These are phyloP conservation scores for Pilaira anomala DNA, from an alignment of 192 early-diverging fungal genomes.

Conservation along the genomic window DNA sequence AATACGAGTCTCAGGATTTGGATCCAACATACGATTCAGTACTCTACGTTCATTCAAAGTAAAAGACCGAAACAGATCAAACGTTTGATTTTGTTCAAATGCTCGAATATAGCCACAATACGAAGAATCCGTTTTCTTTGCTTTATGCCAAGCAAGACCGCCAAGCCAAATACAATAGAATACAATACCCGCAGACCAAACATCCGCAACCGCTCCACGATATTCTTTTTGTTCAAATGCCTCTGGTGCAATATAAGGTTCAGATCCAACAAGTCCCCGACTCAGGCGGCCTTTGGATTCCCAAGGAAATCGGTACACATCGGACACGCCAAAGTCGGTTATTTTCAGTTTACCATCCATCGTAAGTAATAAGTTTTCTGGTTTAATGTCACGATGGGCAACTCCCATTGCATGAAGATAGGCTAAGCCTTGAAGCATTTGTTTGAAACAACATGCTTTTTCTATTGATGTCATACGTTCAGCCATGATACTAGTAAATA, in stretches of 20 bases:
- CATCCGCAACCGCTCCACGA: slow-evolving; percentile 84
- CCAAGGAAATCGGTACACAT: slow-evolving; percentile 90
- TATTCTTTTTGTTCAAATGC: slow-evolving; percentile 80
- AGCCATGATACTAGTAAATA: slow-evolving; percentile 81
- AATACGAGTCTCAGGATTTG: slow-evolving; percentile 30
- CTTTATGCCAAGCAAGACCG: slow-evolving; percentile 33
- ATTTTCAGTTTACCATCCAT: slow-evolving; percentile 81
- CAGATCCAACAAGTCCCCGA: slow-evolving; percentile 87
- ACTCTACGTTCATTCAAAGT: slow-evolving; percentile 13
- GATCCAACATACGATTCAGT: slow-evolving; percentile 25
- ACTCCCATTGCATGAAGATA: slow-evolving; percentile 95
- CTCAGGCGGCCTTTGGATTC: slow-evolving; percentile 72
- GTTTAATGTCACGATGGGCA: slow-evolving; percentile 83
- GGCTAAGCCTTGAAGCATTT: slow-evolving; percentile 83
- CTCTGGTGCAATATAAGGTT: slow-evolving; percentile 98
- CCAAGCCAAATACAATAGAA: slow-evolving; percentile 33
- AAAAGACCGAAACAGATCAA: slow-evolving; percentile 22
- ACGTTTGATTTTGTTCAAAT: slow-evolving; percentile 44
- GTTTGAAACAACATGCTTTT: slow-evolving; percentile 93
- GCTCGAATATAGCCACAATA: slow-evolving; percentile 23
- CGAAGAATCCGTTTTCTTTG: slow-evolving; percentile 31
- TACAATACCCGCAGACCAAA: slow-evolving; percentile 96
- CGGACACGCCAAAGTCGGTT: slow-evolving; percentile 97
- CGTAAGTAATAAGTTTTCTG: slow-evolving; percentile 89
- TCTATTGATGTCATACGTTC: slow-evolving; percentile 70